phyloP scores from a whole-genome alignment of 352 stramenopile genomes.

The Phytophthora fragariaefolia region DNA sequence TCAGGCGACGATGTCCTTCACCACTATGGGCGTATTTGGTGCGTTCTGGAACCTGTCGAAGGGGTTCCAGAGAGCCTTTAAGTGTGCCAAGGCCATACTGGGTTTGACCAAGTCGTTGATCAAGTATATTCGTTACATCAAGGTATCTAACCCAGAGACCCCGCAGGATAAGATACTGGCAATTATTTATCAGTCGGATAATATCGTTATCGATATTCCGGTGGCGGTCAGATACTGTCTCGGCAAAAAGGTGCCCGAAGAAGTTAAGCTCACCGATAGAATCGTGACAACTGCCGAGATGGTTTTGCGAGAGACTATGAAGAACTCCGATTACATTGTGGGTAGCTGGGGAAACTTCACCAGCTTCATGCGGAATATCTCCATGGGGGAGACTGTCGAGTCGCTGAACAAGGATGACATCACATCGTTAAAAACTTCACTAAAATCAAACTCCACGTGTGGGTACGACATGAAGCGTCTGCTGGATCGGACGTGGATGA shows the following conservation, averaged over 20 bases:
- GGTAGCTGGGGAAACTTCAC: conserved; percentile 31
- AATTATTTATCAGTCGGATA: conserved; percentile 45
- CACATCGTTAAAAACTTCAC: conserved; percentile 19
- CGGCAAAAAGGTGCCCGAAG: conserved; percentile 26
- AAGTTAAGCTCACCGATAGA: conserved; percentile 34
- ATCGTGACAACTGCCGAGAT: conserved; percentile 36
- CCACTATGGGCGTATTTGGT: conserved; percentile 24
- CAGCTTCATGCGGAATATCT: conserved; percentile 32
- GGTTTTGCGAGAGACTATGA: conserved; percentile 38
- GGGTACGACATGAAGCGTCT: conserved; percentile 33
- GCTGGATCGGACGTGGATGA: conserved; percentile 33
- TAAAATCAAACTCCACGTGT: conserved; percentile 31
- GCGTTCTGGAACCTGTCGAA: conserved; percentile 21
- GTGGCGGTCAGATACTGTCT: conserved; percentile 43
- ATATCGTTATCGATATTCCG: conserved; percentile 47
- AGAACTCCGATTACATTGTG: conserved; percentile 35
- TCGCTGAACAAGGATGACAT: conserved; percentile 26
- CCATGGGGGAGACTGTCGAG: conserved; percentile 17
- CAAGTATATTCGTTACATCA: conserved; percentile 35
- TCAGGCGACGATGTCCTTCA: conserved; percentile 21
- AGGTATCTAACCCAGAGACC: conserved; percentile 30
- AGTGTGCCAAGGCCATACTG: conserved; percentile 37
- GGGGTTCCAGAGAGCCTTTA: conserved; percentile 24
- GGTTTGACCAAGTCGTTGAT: conserved; percentile 35
- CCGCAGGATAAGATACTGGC: conserved; percentile 42